These are phyloP conservation scores for Russula lepida DNA, from an alignment of 768 basidiomycete species.

Conservation along the genomic window DNA sequence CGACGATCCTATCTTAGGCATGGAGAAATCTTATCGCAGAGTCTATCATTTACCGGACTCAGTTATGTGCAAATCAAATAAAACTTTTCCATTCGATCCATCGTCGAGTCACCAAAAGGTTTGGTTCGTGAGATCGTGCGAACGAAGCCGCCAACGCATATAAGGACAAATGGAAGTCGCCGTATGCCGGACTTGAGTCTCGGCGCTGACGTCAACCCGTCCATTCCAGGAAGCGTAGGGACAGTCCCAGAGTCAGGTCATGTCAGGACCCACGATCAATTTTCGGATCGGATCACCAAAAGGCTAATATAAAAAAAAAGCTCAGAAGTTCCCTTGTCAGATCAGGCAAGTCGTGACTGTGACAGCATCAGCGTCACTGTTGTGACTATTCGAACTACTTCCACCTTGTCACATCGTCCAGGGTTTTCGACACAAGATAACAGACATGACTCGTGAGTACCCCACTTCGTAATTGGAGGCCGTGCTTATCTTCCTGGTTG, in stretches of 20 bases:
- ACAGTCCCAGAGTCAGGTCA: conserved; percentile 5
- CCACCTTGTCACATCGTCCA: conserved; percentile 4
- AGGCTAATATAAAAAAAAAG: conserved; percentile 20
- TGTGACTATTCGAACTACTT: conserved; percentile 1
- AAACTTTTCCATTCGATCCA: conserved; percentile 1
- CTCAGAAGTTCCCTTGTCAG: conserved; percentile 7
- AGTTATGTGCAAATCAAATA: background rate
- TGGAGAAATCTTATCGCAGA: conserved; percentile 6
- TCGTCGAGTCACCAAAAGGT: background rate
- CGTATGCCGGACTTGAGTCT: conserved; percentile 9
- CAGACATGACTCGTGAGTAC: conserved; percentile 20
- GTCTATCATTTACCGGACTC: conserved; percentile 4
- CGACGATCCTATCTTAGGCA: conserved; percentile 1
- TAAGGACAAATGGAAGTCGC: conserved; percentile 19
- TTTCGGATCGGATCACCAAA: conserved; percentile 21
- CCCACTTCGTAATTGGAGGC: background rate
- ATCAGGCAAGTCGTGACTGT: conserved; percentile 2
- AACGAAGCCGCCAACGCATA: conserved; percentile 10
- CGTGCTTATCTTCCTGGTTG: background rate
- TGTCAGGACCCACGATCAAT: conserved; percentile 19
- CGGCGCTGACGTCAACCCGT: conserved; percentile 19
- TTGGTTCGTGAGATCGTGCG: conserved; percentile 5
- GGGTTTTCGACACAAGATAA: background rate
- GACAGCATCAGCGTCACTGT: background rate
- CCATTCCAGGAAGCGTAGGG: conserved; percentile 12